These are phyloP conservation scores for Diphasiastrum complanatum DNA, from an alignment of 83 land plant species.

Conservation along the genomic window DNA sequence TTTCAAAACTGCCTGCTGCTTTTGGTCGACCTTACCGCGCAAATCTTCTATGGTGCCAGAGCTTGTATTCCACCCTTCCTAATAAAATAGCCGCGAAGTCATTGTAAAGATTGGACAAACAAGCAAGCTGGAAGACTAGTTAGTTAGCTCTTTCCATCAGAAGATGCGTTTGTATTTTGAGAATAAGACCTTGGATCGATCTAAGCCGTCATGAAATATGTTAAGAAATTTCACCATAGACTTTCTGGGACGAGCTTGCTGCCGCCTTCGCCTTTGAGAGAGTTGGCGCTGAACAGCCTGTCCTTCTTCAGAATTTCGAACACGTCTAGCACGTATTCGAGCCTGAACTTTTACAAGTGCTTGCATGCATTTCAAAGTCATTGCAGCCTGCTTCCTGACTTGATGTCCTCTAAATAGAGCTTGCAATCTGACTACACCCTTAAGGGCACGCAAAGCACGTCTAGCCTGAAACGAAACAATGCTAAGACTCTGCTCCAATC, in stretches of 20 bases:
- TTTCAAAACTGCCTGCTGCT: slow-evolving; percentile 20
- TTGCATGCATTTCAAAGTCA: slow-evolving; percentile 26
- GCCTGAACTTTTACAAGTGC: slow-evolving; percentile 29
- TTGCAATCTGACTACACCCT: slow-evolving; percentile 18
- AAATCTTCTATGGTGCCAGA: slow-evolving; percentile 25
- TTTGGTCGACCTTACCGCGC: slow-evolving; percentile 14
- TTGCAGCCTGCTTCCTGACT: slow-evolving; percentile 26
- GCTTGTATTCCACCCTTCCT: slow-evolving; percentile 28
- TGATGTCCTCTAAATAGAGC: slow-evolving; percentile 16
- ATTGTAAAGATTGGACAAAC: too few species aligned
- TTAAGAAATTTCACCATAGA: slow-evolving; percentile 5
- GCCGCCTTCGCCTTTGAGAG: slow-evolving; percentile 6
- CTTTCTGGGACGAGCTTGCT: slow-evolving; percentile 15
- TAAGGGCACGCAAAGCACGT: slow-evolving; percentile 21
- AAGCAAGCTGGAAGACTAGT: too few species aligned
- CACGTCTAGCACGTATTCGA: slow-evolving; percentile 26
- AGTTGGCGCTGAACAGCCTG: slow-evolving; percentile 23
- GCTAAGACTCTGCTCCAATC: background rate
- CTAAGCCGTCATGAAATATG: background rate
- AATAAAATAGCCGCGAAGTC: background rate
- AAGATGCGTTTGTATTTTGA: background rate
- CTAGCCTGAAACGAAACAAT: slow-evolving; percentile 11
- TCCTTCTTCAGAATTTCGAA: slow-evolving; percentile 26
- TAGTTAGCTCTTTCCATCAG: background rate
- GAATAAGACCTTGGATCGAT: background rate